These are phyloP conservation scores for Mycena vitilis DNA, from an alignment of 768 basidiomycete species.

Conservation along the genomic window DNA sequence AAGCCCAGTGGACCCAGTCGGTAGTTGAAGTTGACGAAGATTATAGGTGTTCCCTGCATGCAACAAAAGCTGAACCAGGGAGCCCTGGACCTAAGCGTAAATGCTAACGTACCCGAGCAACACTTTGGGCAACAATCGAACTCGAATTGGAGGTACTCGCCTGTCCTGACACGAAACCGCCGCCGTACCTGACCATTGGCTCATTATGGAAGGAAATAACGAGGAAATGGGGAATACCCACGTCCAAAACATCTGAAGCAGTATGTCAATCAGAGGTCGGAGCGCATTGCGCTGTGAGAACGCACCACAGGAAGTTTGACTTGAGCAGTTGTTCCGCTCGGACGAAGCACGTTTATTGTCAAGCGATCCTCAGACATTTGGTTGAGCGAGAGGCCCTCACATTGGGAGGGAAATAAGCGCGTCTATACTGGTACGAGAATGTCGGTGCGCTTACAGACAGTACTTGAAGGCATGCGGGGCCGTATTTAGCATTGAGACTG, in stretches of 20 bases:
- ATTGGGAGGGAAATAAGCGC: neutral
- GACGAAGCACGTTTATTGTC: conserved; percentile 11
- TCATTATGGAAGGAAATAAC: neutral
- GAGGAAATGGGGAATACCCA: neutral
- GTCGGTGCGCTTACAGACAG: neutral
- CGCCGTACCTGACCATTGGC: neutral
- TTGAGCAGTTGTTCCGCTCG: neutral
- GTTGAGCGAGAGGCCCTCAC: conserved; percentile 3
- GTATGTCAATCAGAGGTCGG: too few relatives aligned
- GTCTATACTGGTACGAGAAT: too few relatives aligned
- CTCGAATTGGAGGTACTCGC: neutral
- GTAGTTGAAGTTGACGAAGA: conserved; percentile 62
- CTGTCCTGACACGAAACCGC: neutral
- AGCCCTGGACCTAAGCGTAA: neutral
- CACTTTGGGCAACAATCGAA: conserved; percentile 25
- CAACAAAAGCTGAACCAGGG: neutral
- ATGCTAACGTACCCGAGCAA: conserved; percentile 14
- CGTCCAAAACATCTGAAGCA: conserved; percentile 19
- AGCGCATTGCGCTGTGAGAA: neutral
- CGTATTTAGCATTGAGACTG: neutral
- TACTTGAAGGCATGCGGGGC: neutral
- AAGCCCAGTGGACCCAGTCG: conserved; percentile 59
- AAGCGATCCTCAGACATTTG: conserved; percentile 22
- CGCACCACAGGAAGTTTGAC: conserved; percentile 10
- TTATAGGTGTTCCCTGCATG: conserved; percentile 46